Base-by-base conservation (phyloP, 768 basidiomycete genomes). In the Coprinellus aureogranulatus region DNA sequence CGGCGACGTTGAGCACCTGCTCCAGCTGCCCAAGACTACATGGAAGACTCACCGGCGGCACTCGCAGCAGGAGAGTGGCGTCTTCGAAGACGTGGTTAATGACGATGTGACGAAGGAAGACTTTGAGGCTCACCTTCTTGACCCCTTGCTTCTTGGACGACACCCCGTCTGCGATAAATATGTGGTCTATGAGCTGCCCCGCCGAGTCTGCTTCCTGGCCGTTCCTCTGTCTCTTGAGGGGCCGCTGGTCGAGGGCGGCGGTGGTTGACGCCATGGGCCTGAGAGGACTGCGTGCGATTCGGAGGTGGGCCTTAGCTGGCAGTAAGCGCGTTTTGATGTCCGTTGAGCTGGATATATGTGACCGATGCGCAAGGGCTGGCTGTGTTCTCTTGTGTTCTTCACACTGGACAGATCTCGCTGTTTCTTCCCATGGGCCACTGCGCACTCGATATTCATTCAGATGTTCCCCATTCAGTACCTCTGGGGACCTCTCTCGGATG, bases 61-160 rank as follows among this genome's bases (percentile, higher is more conserved):
- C 70, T 86, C 84, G 61, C 83, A 84, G 59, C 84, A 86, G 0
- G 84, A 85, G 22, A 86, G 70, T 25, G 84, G 82, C 34, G 81
- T 71, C 79, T 82, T 50, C 39, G 48, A 27, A 5, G 53, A 45
- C 28, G 20, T 60, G 47, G 48, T 55, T 39, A 9, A 61, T 60
- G 12, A 34, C 44, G 44, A 26, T 22, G 30, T 40, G 41, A 27
- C 9, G 54, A 39, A 52, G 50, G 53, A 46, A 42, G 55, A 42
- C 16, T 23, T 10, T 48, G 31, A 18, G 50, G 66, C 70, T 45
- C 47, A 81, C 79, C 75, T 80, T 81, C 71, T 81, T 81, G 34
- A 74, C 76, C 12, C 74, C 64, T 67, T 79, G 79, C 69, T 80
- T 51, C 25, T 16, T 81, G 16, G 74, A 65, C 23, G 70, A 65